phyloP scores from a whole-genome alignment of 345 rosid species.

The Bruguiera sexangula region DNA sequence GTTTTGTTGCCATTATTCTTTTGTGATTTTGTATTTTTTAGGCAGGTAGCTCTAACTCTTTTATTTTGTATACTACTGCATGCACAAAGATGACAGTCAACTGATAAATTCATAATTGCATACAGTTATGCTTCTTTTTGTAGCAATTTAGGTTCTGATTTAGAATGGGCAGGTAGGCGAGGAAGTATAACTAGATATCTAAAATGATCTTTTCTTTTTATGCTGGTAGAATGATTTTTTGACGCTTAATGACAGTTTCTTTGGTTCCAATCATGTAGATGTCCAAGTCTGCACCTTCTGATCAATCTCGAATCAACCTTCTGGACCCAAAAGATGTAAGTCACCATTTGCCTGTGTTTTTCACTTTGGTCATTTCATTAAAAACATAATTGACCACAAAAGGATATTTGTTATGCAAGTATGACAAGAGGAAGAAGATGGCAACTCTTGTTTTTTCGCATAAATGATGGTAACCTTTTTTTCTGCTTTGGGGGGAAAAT shows the following conservation, averaged over 20 bases:
- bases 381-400: background rate
- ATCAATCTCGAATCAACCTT: conserved; percentile 89
- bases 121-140: too few relatives aligned
- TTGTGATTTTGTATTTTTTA: conserved; percentile 2
- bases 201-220: background rate
- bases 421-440: background rate
- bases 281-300: conserved; percentile 95
- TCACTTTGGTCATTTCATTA: background rate
- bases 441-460: background rate
- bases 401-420: background rate
- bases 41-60: background rate
- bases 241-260: conserved; percentile 11
- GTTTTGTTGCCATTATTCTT: conserved; percentile 28
- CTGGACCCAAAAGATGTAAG: conserved; percentile 94
- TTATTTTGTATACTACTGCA: background rate
- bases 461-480: background rate
- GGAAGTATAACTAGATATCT: too few relatives aligned
- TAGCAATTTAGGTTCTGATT: too few relatives aligned
- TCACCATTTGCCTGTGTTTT: conserved; percentile 17
- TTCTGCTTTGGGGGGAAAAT: too few relatives aligned
- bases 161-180: too few relatives aligned
- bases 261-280: conserved; percentile 52
- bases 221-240: background rate
- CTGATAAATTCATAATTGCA: background rate
- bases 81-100: background rate